Base-by-base conservation (phyloP, 225 moss, liverwort and hornwort genomes). In the Neckera pumila region DNA sequence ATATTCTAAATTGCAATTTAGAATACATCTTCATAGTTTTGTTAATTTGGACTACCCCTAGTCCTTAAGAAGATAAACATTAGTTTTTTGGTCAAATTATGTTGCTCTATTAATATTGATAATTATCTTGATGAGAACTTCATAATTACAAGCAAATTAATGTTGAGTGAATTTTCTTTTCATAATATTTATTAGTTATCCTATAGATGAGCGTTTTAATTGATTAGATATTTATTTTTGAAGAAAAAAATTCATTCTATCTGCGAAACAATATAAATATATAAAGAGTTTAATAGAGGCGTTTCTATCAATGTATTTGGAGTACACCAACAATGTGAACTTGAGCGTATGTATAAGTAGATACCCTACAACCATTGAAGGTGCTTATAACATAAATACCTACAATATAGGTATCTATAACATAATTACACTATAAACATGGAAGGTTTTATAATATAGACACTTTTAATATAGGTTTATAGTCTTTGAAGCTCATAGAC, bases 21-120 rank as follows among this genome's bases (percentile, higher is more conserved):
- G 21, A 3, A 33, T 7, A 20, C 4, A 13, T 21, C 20, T 75
- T 75, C 1, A 75, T 2, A 33, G 20, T 75, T 49, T 75, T 20
- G 3, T 49, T 33, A 12, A 33, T 49, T 49, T 20, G 3, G 5
- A 33, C 3, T 31, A 19, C 5, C 2, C 0, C 7, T 33, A 10
- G 2, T 33, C 12, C 0, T 31, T 21, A 13, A 34, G 1, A 4
- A 1, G 1, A 17, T 19, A 47, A 45, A 11, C 2, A 12, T 17
- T 17, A 14, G 2, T 36, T 5, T 21, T 76, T 53, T 14, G 1
- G 0, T 34, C 12, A 51, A 49, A 21, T 43, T 27, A 14, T 15
- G 2, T 43, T 14, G 4, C 2, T 71, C 9, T 36, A 53, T 23
- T 14, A 14, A 42, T 71, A 42, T 42, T 42, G 23, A 15, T 2